These are phyloP conservation scores for Eutrema salsugineum DNA, from an alignment of 441 rosid genomes.

Conservation along the genomic window DNA sequence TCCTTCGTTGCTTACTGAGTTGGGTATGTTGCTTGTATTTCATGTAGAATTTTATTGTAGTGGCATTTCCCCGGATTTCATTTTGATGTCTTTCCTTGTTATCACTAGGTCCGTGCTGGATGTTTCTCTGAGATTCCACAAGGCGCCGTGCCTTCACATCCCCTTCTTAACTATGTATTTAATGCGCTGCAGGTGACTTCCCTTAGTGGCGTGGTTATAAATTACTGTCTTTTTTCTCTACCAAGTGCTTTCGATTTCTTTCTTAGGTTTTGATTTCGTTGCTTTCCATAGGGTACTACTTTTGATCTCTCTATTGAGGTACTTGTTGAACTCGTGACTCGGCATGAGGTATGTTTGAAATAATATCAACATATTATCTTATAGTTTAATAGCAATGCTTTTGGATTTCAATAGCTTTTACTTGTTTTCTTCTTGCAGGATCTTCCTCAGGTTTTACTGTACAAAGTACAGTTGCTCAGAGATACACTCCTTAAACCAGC, in stretches of 20 bases:
- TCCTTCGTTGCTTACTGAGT: slow-evolving; percentile 90
- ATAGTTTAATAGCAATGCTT: neutral
- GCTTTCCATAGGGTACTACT: slow-evolving; percentile 56
- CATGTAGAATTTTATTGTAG: neutral
- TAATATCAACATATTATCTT: neutral
- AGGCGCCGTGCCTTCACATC: slow-evolving; percentile 71
- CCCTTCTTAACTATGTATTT: slow-evolving; percentile 82
- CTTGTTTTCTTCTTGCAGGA: slow-evolving; percentile 55
- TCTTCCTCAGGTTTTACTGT: slow-evolving; percentile 80
- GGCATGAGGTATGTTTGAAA: slow-evolving; percentile 63
- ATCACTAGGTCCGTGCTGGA: slow-evolving; percentile 79
- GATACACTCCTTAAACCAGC: slow-evolving; percentile 83
- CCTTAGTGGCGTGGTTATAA: neutral
- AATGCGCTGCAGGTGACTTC: slow-evolving; percentile 71
- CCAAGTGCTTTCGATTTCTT: neutral
- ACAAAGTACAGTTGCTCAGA: slow-evolving; percentile 74
- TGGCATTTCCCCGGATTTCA: slow-evolving; percentile 11
- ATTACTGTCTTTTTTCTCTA: slow-evolving; percentile 10
- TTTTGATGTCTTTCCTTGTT: slow-evolving; percentile 21
- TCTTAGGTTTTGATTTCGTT: slow-evolving; percentile 14
- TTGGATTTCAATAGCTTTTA: neutral
- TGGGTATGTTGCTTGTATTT: slow-evolving; percentile 66
- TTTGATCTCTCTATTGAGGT: slow-evolving; percentile 94
- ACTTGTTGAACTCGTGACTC: slow-evolving; percentile 87
- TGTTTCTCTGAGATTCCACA: slow-evolving; percentile 90